Conservation (phyloP, 2,329 filamentous ascomycete species). For the Colletotrichum sp. region DNA sequence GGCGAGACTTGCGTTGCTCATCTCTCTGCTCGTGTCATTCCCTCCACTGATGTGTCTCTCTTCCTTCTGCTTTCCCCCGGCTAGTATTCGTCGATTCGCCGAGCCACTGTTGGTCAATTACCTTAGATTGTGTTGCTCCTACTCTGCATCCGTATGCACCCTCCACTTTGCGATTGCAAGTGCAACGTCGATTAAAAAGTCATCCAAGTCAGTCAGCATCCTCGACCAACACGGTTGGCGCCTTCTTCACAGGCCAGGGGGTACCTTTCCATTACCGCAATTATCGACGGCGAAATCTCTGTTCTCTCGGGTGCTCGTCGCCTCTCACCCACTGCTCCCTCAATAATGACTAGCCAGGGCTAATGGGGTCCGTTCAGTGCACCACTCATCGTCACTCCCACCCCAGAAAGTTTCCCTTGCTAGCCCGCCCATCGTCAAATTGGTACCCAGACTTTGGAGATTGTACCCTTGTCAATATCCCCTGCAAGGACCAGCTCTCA, state of each 20-base stretch:
- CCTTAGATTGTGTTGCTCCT: neutral
- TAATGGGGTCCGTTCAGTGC: neutral
- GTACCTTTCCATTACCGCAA: neutral
- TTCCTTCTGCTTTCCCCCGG: neutral
- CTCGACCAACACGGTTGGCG: neutral
- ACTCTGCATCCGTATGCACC: neutral
- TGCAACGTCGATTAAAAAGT: neutral
- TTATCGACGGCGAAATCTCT: neutral
- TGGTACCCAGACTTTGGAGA: constrained; percentile 14
- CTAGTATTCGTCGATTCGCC: neutral
- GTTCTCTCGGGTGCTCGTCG: neutral
- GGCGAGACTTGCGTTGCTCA: neutral
- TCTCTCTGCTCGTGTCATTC: neutral
- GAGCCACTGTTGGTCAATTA: neutral
- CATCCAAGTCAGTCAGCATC: neutral
- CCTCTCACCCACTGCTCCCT: neutral
- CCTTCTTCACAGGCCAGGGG: neutral
- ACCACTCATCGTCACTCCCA: neutral
- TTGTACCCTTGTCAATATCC: constrained; percentile 6
- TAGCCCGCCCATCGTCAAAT: constrained; percentile 17
- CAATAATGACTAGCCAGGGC: neutral
- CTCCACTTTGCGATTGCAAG: neutral
- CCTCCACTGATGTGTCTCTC: neutral
- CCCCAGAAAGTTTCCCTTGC: constrained; percentile 1
- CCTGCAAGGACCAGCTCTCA: constrained; percentile 3